Conservation (phyloP, 352 stramenopile genomes). For the Globisporangium camurandrum region DNA sequence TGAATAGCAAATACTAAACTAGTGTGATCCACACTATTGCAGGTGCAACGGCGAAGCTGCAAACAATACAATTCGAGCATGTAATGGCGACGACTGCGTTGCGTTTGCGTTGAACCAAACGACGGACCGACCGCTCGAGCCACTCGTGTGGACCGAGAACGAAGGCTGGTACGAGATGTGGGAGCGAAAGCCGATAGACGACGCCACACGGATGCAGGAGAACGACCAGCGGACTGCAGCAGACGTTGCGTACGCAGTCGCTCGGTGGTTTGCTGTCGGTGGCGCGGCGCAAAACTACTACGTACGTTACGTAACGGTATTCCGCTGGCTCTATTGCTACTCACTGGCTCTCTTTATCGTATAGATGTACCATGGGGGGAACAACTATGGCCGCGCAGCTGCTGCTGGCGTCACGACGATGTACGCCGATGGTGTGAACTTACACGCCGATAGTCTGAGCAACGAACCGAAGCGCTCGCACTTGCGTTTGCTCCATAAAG, state of each 20-base stretch:
- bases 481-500: conserved; percentile 48
- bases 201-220: conserved; percentile 18
- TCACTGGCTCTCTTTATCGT: neutral
- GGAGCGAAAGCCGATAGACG: conserved; percentile 23
- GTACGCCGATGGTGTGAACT: conserved; percentile 62
- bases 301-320: conserved; percentile 19
- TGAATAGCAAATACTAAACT: neutral
- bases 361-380: conserved; percentile 73
- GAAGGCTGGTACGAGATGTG: conserved; percentile 71
- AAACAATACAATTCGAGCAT: conserved; percentile 57
- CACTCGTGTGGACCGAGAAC: conserved; percentile 72
- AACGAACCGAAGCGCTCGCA: conserved; percentile 69
- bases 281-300: conserved; percentile 67
- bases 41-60: conserved; percentile 61
- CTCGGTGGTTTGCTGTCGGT: conserved; percentile 61
- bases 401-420: conserved; percentile 62
- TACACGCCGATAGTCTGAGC: conserved; percentile 55
- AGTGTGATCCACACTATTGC: neutral
- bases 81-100: conserved; percentile 60
- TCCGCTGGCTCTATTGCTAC: neutral
- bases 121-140: conserved; percentile 29
- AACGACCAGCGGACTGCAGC: conserved; percentile 39
- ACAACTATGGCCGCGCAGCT: conserved; percentile 59
- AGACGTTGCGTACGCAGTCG: conserved; percentile 52
- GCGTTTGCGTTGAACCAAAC: conserved; percentile 42